Evolutionary conservation across 345 rosid genomes (phyloP).

Genomic region (Citrus hindsii): DNA sequence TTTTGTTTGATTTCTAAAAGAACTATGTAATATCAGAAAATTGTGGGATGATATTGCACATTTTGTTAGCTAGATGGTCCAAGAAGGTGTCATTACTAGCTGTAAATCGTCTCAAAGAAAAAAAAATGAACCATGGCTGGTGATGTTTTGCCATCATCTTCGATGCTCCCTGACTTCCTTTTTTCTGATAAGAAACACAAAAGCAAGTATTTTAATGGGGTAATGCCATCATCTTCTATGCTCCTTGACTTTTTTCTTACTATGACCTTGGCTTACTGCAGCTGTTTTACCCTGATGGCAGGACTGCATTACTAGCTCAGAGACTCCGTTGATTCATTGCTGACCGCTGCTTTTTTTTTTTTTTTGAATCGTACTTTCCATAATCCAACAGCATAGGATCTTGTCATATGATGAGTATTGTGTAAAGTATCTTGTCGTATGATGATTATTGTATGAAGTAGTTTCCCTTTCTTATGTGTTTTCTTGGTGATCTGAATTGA

Average conservation of each 20-base stretch:
- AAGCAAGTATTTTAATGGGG: too few species aligned
- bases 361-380: background rate
- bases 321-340: background rate
- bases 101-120: background rate
- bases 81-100: background rate
- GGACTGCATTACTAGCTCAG: background rate
- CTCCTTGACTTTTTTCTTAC: background rate
- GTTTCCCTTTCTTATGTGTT: too few species aligned
- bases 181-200: too few species aligned
- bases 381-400: background rate
- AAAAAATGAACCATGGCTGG: background rate
- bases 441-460: background rate
- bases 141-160: background rate
- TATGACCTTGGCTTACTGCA: too few species aligned
- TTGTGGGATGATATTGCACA: too few species aligned
- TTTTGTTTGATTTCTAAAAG: background rate
- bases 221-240: background rate
- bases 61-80: background rate
- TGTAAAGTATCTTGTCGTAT: background rate
- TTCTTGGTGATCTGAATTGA: background rate
- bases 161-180: background rate
- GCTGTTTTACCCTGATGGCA: background rate
- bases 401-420: background rate
- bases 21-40: background rate
- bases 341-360: background rate